Evolutionary conservation across 225 moss, liverwort and hornwort species (phyloP), one percentile per base, ranked within the genome.

Genomic region (Marchantia paleacea): DNA sequence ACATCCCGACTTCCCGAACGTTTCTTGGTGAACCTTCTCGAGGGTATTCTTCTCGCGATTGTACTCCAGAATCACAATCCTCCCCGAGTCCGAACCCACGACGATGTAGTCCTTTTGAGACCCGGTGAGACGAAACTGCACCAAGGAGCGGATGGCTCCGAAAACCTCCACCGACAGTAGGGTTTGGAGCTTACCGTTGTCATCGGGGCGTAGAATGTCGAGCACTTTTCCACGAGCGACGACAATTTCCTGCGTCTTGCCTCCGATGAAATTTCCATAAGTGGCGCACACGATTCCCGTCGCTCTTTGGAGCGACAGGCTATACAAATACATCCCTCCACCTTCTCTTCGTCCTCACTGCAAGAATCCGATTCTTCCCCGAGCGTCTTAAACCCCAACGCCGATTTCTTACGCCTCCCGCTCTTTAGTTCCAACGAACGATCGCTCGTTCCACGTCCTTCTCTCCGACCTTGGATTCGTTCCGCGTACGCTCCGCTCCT

Each of bases 1-100:
- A 82, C 94, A 94, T 83, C 99, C 99, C 3, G 95, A 95, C 87
- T 99, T 99, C 68, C 99, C 95, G 29, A 99, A 99, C 13, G 99
- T 99, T 90, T 99, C 99, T 90, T 99, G 99, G 78, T 99, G 99
- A 76, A 99, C 89, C 69, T 99, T 99, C 26, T 95, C 95, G 15
- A 95, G 91, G 0, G 92, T 58, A 24, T 99, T 99, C 83, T 95
- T 99, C 91, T 99, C 94, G n/a, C 89, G 90, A 72, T 95, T 94
- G 78, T 95, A 99, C 93, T 99, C 99, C 0, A 99, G 85, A 79
- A 99, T 99, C 61, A 99, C 99, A 66, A 99, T 95, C 49, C 99
- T 87, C 3, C 95, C 99, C 0, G 99, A 99, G 79, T 99, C 95
- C 0, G 95, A 95, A 12, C 99, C 99, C 15, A 99, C 93, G 52